These are phyloP conservation scores for Trichoderma citrinoviride DNA, from an alignment of 2,329 filamentous ascomycete species.

Conservation along the genomic window DNA sequence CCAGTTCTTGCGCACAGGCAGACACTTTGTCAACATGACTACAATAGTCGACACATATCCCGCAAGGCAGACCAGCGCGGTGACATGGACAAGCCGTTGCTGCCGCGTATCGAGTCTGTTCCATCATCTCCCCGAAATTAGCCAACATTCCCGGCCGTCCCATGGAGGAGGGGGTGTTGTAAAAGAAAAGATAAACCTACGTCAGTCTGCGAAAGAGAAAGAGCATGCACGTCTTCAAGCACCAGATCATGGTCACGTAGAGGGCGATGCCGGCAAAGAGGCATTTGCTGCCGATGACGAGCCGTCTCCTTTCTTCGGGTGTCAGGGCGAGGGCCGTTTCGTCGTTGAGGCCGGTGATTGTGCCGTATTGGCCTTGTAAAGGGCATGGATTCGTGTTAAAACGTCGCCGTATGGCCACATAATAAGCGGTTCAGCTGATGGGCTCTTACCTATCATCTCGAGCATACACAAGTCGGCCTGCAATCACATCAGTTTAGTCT, in stretches of 20 bases:
- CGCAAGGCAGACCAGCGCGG: slow-evolving; percentile 22
- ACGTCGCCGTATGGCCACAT: too few species aligned
- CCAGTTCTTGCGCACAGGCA: slow-evolving; percentile 29
- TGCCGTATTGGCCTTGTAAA: slow-evolving; percentile 27
- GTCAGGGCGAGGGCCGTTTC: slow-evolving; percentile 23
- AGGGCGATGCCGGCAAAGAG: slow-evolving; percentile 36
- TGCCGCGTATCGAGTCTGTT: slow-evolving; percentile 27
- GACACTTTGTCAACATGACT: slow-evolving; percentile 26
- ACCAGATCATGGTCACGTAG: slow-evolving; percentile 41
- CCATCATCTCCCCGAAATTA: too few species aligned
- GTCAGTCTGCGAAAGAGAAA: slow-evolving; percentile 41
- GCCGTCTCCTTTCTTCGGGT: slow-evolving; percentile 20
- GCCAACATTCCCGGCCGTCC: too few species aligned
- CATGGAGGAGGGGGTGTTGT: neutral
- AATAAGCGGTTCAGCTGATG: too few species aligned
- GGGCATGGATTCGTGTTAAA: neutral
- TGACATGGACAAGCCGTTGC: slow-evolving; percentile 24
- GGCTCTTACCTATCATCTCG: slow-evolving; percentile 34
- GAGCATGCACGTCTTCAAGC: slow-evolving; percentile 40
- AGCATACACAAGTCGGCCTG: slow-evolving; percentile 34
- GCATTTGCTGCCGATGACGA: slow-evolving; percentile 26
- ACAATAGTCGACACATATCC: slow-evolving; percentile 26
- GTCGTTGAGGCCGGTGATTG: slow-evolving; percentile 28
- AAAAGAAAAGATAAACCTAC: too few species aligned
- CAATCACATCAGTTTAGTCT: neutral